These are phyloP conservation scores for Vanrija pseudolonga DNA, from an alignment of 1,284 basidiomycete species.

Conservation along the genomic window DNA sequence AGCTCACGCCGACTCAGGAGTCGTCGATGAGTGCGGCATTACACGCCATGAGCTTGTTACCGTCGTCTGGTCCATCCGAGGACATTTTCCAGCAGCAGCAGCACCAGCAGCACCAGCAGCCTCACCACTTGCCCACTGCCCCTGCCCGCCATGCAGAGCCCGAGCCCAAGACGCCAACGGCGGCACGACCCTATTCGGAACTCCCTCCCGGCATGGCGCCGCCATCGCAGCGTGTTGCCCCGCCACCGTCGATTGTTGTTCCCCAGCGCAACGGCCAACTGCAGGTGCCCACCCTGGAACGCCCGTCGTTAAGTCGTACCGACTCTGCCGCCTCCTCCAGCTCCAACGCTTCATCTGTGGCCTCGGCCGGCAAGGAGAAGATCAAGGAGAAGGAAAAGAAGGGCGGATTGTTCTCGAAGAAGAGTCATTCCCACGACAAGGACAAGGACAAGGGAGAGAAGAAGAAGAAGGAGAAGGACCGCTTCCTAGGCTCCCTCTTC, in stretches of 20 bases:
- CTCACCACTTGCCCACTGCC: constrained; percentile 7
- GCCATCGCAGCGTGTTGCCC: constrained; percentile 23
- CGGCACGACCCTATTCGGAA: constrained; percentile 7
- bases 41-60: constrained; percentile 9
- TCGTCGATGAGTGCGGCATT: constrained; percentile 16
- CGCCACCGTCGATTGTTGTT: constrained; percentile 16
- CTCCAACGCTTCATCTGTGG: constrained; percentile 14
- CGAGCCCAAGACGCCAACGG: constrained; percentile 12
- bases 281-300: constrained; percentile 19
- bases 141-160: constrained; percentile 11
- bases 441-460: constrained; percentile 67
- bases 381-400: constrained; percentile 70
- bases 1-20: constrained; percentile 45
- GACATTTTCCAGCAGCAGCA: constrained; percentile 6
- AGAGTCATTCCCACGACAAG: constrained; percentile 51
- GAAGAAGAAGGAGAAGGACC: constrained; percentile 62
- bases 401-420: constrained; percentile 55
- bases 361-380: constrained; percentile 25
- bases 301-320: constrained; percentile 27
- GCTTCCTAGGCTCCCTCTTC: constrained; percentile 86
- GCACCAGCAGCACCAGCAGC: constrained; percentile 1
- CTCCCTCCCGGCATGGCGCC: constrained; percentile 37
- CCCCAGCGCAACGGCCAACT: constrained; percentile 12
- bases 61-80: constrained; percentile 1
- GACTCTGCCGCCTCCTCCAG: constrained; percentile 20